Conservation (phyloP, 345 rosid species). For the Rhodamnia rubescens region DNA sequence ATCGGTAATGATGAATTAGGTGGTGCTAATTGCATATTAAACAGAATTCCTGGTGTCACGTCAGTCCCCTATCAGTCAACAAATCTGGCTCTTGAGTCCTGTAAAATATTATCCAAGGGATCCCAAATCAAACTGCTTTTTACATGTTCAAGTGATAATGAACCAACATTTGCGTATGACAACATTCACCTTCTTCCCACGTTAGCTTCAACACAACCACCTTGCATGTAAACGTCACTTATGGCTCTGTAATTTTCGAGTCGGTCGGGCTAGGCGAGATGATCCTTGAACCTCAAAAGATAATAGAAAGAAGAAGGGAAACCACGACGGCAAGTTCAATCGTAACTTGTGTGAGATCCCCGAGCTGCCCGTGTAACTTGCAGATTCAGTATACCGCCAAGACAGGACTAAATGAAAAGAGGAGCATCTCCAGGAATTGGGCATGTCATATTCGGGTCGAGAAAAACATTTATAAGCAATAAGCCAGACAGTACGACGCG, state of each 20-base stretch:
- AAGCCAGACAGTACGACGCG: background rate
- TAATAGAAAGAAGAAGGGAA: too few relatives aligned
- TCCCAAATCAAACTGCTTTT: background rate
- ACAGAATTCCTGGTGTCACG: background rate
- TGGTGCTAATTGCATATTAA: background rate
- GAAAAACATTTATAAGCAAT: background rate
- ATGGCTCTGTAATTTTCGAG: background rate
- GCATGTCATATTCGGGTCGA: background rate
- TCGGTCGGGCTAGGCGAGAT: background rate
- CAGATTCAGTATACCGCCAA: background rate
- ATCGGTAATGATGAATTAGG: background rate
- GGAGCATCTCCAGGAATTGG: background rate
- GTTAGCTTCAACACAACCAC: background rate
- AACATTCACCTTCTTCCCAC: background rate
- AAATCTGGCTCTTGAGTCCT: background rate
- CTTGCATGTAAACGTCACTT: background rate
- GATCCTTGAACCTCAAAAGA: too few relatives aligned
- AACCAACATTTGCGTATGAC: background rate
- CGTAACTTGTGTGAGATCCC: background rate
- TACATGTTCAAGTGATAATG: background rate
- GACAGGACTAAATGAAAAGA: background rate
- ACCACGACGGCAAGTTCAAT: background rate
- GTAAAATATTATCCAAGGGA: background rate
- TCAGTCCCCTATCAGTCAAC: background rate
- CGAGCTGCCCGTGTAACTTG: background rate